These are phyloP conservation scores for Aspergillus egyptiacus DNA, from an alignment of 495 filamentous ascomycete species.

Conservation along the genomic window DNA sequence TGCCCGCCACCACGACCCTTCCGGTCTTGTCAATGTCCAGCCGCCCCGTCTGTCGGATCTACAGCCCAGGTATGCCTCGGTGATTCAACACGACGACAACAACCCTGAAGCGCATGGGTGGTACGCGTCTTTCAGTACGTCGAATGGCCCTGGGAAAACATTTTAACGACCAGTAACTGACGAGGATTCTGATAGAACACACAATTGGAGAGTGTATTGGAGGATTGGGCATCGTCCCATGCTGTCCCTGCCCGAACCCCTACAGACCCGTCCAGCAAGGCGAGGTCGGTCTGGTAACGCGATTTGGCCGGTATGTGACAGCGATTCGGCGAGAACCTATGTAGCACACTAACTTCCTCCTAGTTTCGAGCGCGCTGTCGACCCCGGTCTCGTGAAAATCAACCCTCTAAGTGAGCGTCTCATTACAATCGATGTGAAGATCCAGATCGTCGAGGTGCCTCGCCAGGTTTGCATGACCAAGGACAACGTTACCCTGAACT, in stretches of 20 bases:
- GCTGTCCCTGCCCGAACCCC: slow-evolving; percentile 91
- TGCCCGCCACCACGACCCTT: slow-evolving; percentile 18
- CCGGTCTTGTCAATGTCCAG: slow-evolving; percentile 64
- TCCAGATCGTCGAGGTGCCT: slow-evolving; percentile 96
- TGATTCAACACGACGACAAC: slow-evolving; percentile 57
- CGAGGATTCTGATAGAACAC: slow-evolving; percentile 49
- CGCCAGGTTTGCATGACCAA: slow-evolving; percentile 99
- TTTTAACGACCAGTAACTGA: slow-evolving; percentile 2
- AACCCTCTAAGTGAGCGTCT: slow-evolving; percentile 92
- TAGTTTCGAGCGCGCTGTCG: slow-evolving; percentile 87
- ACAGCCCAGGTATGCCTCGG: slow-evolving; percentile 80
- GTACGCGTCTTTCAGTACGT: slow-evolving; percentile 84
- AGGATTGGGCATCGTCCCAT: slow-evolving; percentile 80
- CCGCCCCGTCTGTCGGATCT: slow-evolving; percentile 78
- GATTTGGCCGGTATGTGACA: slow-evolving; percentile 67
- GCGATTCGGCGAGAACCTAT: background rate
- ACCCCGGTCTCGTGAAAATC: slow-evolving; percentile 95
- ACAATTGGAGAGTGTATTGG: slow-evolving; percentile 71
- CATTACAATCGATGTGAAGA: slow-evolving; percentile 95
- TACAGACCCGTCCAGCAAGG: slow-evolving; percentile 93
- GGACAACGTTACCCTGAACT: slow-evolving; percentile 90
- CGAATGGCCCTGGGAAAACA: background rate
- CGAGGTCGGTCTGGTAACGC: slow-evolving; percentile 89
- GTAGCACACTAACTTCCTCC: slow-evolving; percentile 4
- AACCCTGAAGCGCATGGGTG: slow-evolving; percentile 74